Evolutionary conservation across 495 filamentous ascomycete species (phyloP).

Genomic region (Neurospora sp.): DNA sequence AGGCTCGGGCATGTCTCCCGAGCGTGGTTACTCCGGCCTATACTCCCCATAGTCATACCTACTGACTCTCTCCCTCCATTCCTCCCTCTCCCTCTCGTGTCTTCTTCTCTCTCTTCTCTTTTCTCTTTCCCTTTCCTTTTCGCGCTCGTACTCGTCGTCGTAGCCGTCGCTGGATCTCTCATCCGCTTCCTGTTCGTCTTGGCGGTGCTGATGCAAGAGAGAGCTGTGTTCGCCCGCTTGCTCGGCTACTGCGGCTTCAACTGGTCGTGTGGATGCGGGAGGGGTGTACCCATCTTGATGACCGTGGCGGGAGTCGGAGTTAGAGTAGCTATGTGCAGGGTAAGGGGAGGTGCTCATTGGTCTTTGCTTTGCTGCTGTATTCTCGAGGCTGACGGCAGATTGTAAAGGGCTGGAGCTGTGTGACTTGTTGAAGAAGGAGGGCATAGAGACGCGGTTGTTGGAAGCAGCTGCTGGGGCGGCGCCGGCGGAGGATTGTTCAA

Average conservation of each 20-base stretch:
- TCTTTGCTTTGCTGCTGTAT: not conserved
- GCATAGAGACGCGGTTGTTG: not conserved
- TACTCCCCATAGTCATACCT: not conserved
- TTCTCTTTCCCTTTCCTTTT: not conserved
- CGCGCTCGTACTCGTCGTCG: not conserved
- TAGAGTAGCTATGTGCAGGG: too few relatives aligned
- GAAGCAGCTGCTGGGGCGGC: not conserved
- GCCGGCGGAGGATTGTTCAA: constrained; percentile 11
- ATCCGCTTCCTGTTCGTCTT: too few relatives aligned
- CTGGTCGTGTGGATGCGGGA: not conserved
- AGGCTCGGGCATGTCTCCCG: not conserved
- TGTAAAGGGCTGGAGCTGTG: not conserved
- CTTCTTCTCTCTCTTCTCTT: not conserved
- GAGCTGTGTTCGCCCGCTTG: not conserved
- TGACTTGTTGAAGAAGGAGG: not conserved
- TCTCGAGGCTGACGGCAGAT: not conserved
- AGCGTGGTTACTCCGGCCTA: not conserved
- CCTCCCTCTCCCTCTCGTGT: not conserved
- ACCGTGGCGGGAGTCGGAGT: not conserved
- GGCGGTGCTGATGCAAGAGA: too few relatives aligned
- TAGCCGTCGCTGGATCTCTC: too few relatives aligned
- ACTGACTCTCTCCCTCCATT: not conserved
- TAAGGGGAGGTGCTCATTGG: not conserved
- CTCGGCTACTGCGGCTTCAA: not conserved
- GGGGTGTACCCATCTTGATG: too few relatives aligned